Percentiles rank a stretch among this genome's conserved stretches.
Evolutionary conservation across 2,329 filamentous ascomycete genomes (phyloP).

Genomic region (Fusarium sterilihyphosum): DNA sequence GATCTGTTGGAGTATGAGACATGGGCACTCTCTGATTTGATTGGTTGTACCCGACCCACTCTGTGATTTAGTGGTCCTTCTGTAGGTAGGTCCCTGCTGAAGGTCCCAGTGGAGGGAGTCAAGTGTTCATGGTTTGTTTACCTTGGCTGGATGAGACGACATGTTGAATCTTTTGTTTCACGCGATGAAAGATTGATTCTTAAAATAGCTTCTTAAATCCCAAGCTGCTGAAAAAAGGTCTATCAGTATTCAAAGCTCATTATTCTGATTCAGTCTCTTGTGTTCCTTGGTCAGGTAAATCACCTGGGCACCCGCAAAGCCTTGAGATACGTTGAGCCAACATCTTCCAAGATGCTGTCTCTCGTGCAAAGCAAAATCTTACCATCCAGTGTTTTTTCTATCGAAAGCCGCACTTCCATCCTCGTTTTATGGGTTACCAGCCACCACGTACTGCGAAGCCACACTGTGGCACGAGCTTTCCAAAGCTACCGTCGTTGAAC

Average conservation of each 20-base stretch:
- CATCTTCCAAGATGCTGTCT: too few species aligned
- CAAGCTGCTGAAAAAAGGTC: not conserved
- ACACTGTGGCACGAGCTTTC: not conserved
- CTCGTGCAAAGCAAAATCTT: too few species aligned
- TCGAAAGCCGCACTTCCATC: not conserved
- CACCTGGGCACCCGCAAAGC: too few species aligned
- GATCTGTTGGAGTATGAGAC: not conserved
- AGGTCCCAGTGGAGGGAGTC: not conserved
- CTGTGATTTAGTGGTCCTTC: not conserved
- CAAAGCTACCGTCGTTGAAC: not conserved
- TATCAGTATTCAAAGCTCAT: not conserved
- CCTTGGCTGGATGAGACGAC: not conserved
- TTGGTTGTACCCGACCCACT: not conserved
- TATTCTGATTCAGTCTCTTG: not conserved
- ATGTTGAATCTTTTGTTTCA: not conserved
- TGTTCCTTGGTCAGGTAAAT: not conserved
- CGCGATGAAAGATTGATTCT: not conserved
- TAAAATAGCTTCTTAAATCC: not conserved
- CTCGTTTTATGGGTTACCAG: not conserved
- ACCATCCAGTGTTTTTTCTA: too few species aligned
- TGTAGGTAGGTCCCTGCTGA: too few species aligned
- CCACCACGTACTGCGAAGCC: not conserved
- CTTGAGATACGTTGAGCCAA: too few species aligned
- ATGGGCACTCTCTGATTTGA: not conserved
- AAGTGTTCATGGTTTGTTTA: not conserved